Percentiles rank a stretch among this genome's conserved stretches.
These are phyloP conservation scores for Aspergillus conjunctus DNA, from an alignment of 495 filamentous ascomycete species.

Conservation along the genomic window DNA sequence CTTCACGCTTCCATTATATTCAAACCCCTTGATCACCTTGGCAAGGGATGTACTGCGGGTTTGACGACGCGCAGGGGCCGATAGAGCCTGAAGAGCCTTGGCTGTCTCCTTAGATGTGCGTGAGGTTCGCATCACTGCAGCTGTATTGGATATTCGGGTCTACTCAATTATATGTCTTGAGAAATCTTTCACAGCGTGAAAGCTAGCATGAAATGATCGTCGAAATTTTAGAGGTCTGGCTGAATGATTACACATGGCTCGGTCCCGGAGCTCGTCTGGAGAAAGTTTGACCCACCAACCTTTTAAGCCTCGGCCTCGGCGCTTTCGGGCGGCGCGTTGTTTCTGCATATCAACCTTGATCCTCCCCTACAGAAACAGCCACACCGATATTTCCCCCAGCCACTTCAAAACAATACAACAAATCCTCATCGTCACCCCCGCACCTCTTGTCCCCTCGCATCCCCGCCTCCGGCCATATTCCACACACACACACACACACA, in stretches of 20 bases:
- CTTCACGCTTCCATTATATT: constrained; percentile 27
- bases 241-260: constrained; percentile 24
- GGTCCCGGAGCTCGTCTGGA: constrained; percentile 20
- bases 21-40: constrained; percentile 35
- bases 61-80: constrained; percentile 42
- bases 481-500: no score
- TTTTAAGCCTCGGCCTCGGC: constrained; percentile 24
- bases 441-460: not conserved
- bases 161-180: not conserved
- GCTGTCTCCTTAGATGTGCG: constrained; percentile 60
- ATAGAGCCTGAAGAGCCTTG: constrained; percentile 51
- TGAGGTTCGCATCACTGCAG: constrained; percentile 59
- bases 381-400: constrained; percentile 1
- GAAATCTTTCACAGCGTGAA: constrained; percentile 31
- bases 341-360: constrained; percentile 3
- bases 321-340: constrained; percentile 6
- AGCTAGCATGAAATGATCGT: constrained; percentile 16
- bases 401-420: constrained; percentile 10
- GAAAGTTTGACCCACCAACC: constrained; percentile 19
- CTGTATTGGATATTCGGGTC: not conserved
- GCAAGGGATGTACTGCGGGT: constrained; percentile 41
- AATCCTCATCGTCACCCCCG: not conserved
- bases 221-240: constrained; percentile 16
- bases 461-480: constrained; percentile 12
- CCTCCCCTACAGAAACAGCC: constrained; percentile 9